These are phyloP conservation scores for Linanthus parryae DNA, from an alignment of 148 eudicot genomes.

Conservation along the genomic window DNA sequence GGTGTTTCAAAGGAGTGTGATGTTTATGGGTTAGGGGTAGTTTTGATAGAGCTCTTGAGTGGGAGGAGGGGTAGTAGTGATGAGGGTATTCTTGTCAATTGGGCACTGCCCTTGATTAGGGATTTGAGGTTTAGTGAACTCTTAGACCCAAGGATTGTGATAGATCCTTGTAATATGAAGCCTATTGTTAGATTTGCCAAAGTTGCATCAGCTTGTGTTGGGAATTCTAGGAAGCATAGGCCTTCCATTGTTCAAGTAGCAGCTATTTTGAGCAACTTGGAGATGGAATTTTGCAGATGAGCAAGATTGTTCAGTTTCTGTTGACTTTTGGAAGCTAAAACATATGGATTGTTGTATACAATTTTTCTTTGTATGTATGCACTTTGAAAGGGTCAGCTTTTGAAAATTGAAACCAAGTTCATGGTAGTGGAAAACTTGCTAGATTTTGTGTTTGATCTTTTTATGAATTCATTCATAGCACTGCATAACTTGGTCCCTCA, in stretches of 20 bases:
- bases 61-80: slow-evolving; percentile 64
- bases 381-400: no score
- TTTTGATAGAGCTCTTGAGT: slow-evolving; percentile 75
- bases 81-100: slow-evolving; percentile 49
- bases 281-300: slow-evolving; percentile 19
- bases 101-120: slow-evolving; percentile 87
- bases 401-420: no score
- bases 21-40: slow-evolving; percentile 84
- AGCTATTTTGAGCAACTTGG: slow-evolving; percentile 55
- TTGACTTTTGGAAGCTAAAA: no score
- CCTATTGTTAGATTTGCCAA: slow-evolving; percentile 64
- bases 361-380: no score
- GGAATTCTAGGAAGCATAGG: slow-evolving; percentile 59
- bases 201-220: slow-evolving; percentile 85
- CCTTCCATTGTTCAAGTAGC: slow-evolving; percentile 62
- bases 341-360: no score
- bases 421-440: no score
- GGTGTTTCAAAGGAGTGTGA: slow-evolving; percentile 79
- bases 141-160: slow-evolving; percentile 58
- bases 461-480: no score
- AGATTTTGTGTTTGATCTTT: no score
- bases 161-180: slow-evolving; percentile 40
- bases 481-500: no score
- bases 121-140: slow-evolving; percentile 56
- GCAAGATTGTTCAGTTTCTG: no score